Evolutionary conservation across 1,139 yeast species (phyloP).

Genomic region (Hansenula anomala): DNA sequence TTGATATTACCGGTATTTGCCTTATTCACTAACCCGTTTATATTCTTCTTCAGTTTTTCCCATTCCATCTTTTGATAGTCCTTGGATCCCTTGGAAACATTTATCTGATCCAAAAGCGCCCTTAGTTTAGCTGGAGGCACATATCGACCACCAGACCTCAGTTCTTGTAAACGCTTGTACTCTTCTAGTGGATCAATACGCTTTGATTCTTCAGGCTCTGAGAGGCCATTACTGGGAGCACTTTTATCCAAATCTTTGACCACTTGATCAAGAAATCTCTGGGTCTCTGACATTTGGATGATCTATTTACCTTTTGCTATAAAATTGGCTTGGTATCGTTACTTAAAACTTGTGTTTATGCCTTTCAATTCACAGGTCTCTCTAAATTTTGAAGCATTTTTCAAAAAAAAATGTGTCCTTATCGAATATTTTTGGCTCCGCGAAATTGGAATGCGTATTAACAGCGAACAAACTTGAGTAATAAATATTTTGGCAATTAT

Average conservation of each 20-base stretch:
- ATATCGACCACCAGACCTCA: constrained; percentile 42
- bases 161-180: constrained; percentile 32
- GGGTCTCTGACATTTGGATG: neutral
- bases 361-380: too few species aligned
- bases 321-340: too few species aligned
- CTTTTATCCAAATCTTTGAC: neutral
- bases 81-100: constrained; percentile 21
- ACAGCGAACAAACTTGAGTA: too few species aligned
- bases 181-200: constrained; percentile 29
- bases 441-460: too few species aligned
- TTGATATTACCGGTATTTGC: constrained; percentile 45
- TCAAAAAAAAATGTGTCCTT: too few species aligned
- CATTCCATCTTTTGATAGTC: constrained; percentile 51
- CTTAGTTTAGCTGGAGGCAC: constrained; percentile 49
- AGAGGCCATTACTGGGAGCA: too few species aligned
- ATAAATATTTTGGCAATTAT: too few species aligned
- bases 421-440: too few species aligned
- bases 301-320: too few species aligned
- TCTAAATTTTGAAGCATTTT: too few species aligned
- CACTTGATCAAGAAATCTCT: neutral
- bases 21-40: constrained; percentile 44
- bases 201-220: constrained; percentile 1
- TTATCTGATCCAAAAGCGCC: constrained; percentile 36
- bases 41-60: constrained; percentile 44
- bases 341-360: too few species aligned